Evolutionary conservation across 495 filamentous ascomycete species (phyloP), one percentile per base, ranked within the genome.

Genomic region (Aspergillus incahuasiensis): DNA sequence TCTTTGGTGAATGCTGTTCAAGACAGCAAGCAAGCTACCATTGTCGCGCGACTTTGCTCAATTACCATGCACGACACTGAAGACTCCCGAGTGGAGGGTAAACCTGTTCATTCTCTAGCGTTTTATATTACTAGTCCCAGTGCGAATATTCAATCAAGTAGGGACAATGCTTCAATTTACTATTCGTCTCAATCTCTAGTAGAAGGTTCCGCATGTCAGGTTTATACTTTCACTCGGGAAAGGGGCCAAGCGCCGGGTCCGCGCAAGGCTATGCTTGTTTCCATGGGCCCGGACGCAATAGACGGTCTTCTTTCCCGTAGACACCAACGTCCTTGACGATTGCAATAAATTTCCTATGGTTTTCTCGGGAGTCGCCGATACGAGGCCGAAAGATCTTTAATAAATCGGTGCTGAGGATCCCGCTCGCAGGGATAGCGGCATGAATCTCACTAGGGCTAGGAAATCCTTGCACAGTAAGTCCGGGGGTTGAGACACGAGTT

Each of bases 371-470:
- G 28, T 73, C 74, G 4, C 81, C 81, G 40, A 89, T 73, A 12
- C 85, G 79, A 38, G 72, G 68, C 12, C 79, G 75, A 69, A 92
- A 94, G 13, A 74, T 70, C 16, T 72, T 79, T 21, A 90, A 68
- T 15, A 94, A 69, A 2, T 79, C 75, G 22, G 70, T 74, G 47
- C 91, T 84, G 1, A 75, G 70, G 45, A 92, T 86, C 28, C 89
- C 90, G n/a, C 76, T 74, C 6, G 76, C 70, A 1, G 87, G 87
- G 42, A 91, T 78, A 1, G 80, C 81, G 5, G 81, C 79, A 60
- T 86, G 74, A 51, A 94, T 86, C 65, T 95, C 91, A n/a, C 79
- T 81, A 5, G 80, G 72, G 9, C 82, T 83, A 20, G 86, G 81
- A 56, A 81, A 82, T 2, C 66, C 59, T 48, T 66, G 66, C 22